phyloP scores from a whole-genome alignment of 164 flowering plant species.

The Hamamelis virginiana region DNA sequence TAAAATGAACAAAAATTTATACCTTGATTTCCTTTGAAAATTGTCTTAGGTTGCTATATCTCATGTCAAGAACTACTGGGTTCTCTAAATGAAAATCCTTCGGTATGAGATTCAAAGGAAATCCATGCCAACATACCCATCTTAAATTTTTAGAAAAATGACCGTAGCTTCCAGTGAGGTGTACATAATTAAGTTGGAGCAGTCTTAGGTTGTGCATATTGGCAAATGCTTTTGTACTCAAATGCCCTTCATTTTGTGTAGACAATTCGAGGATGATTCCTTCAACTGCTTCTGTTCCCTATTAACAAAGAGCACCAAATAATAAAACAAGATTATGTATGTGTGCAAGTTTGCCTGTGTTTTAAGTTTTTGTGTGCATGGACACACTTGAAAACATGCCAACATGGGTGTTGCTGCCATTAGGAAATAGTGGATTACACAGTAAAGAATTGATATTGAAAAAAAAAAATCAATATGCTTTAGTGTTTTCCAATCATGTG shows the following conservation, averaged over 20 bases:
- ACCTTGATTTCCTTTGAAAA: conserved; percentile 22
- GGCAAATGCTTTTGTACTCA: conserved; percentile 5
- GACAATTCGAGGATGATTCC: neutral
- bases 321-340: neutral
- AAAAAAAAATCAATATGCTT: too few relatives aligned
- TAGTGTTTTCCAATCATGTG: too few relatives aligned
- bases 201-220: conserved; percentile 16
- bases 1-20: neutral
- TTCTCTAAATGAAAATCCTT: neutral
- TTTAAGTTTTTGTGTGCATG: too few relatives aligned
- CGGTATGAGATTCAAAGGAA: conserved; percentile 13
- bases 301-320: neutral
- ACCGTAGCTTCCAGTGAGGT: conserved; percentile 2
- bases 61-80: conserved; percentile 17
- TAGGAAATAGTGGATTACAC: too few relatives aligned
- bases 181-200: conserved; percentile 6
- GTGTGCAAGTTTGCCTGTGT: too few relatives aligned
- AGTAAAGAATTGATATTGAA: too few relatives aligned
- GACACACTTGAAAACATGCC: too few relatives aligned
- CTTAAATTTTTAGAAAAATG: conserved; percentile 2
- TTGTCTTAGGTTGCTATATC: conserved; percentile 9
- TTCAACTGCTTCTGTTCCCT: conserved; percentile 5
- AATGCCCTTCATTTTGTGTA: neutral
- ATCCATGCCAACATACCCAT: conserved; percentile 21
- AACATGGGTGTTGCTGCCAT: too few relatives aligned